phyloP scores from a whole-genome alignment of 495 filamentous ascomycete species.

The Annulohypoxylon moriforme region DNA sequence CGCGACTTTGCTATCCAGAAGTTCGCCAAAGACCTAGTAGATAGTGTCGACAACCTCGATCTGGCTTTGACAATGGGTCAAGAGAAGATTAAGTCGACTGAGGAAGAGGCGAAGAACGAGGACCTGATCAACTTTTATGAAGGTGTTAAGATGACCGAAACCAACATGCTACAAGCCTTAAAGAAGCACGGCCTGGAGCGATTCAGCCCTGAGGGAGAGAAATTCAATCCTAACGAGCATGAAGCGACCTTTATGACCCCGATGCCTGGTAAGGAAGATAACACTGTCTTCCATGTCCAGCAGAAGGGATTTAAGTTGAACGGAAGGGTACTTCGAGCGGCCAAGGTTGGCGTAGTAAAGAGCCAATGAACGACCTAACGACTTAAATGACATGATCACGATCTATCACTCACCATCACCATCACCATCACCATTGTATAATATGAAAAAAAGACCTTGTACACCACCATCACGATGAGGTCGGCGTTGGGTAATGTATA shows the following conservation, averaged over 20 bases:
- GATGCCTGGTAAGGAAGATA: slow-evolving; percentile 84
- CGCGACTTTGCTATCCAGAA: slow-evolving; percentile 93
- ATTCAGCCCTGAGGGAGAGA: slow-evolving; percentile 80
- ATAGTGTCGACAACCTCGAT: slow-evolving; percentile 96
- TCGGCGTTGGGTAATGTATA: slow-evolving; percentile 54
- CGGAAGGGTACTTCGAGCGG: slow-evolving; percentile 86
- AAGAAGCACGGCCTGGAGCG: slow-evolving; percentile 94
- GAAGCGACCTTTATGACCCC: slow-evolving; percentile 95
- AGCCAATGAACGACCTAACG: slow-evolving; percentile 53
- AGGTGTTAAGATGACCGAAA: slow-evolving; percentile 94
- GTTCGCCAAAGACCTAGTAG: slow-evolving; percentile 93
- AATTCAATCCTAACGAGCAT: slow-evolving; percentile 95
- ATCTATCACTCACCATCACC: background rate
- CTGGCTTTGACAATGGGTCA: slow-evolving; percentile 86
- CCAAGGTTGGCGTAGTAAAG: slow-evolving; percentile 93
- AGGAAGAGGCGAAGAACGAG: slow-evolving; percentile 66
- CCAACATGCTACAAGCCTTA: slow-evolving; percentile 85
- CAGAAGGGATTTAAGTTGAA: slow-evolving; percentile 95
- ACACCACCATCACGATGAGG: slow-evolving; percentile 44
- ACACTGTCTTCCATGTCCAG: slow-evolving; percentile 89
- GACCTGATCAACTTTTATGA: slow-evolving; percentile 85
- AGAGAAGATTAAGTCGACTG: slow-evolving; percentile 70
- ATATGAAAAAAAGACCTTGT: slow-evolving; percentile 34
- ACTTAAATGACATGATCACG: slow-evolving; percentile 1
- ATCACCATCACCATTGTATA: slow-evolving; percentile 31